Conservation (phyloP, 768 basidiomycete species). For the Termitomyces heimii region DNA sequence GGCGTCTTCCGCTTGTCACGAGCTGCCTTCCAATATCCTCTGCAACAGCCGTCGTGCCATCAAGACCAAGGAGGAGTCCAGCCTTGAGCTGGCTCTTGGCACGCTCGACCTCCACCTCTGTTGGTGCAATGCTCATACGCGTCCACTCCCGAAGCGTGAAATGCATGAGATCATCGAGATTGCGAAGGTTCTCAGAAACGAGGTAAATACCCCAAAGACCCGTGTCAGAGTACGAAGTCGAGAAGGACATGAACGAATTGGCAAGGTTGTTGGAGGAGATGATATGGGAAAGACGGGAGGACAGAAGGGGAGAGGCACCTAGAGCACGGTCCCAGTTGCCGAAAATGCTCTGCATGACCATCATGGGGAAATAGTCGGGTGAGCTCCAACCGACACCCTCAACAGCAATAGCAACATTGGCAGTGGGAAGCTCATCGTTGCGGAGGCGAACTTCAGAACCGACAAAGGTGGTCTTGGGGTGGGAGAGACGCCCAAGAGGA, state of each 20-base stretch:
- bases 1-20: slow-evolving; percentile 85
- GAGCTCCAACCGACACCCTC: slow-evolving; percentile 98
- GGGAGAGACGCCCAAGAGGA: slow-evolving; percentile 75
- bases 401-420: slow-evolving; percentile 93
- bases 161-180: slow-evolving; percentile 90
- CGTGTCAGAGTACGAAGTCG: slow-evolving; percentile 96
- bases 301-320: slow-evolving; percentile 84
- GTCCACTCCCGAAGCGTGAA: slow-evolving; percentile 96
- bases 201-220: slow-evolving; percentile 99
- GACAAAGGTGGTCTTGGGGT: slow-evolving; percentile 75
- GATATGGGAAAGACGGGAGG: slow-evolving; percentile 87
- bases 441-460: slow-evolving; percentile 95
- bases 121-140: slow-evolving; percentile 86
- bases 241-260: slow-evolving; percentile 99
- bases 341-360: slow-evolving; percentile 95
- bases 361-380: slow-evolving; percentile 99
- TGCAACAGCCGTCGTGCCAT: slow-evolving; percentile 94
- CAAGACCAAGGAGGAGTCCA: slow-evolving; percentile 79
- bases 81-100: slow-evolving; percentile 99
- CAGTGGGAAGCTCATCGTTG: slow-evolving; percentile 84
- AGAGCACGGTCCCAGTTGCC: slow-evolving; percentile 99
- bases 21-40: slow-evolving; percentile 99
- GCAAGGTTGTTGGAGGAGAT: slow-evolving; percentile 92
- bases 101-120: slow-evolving; percentile 85
- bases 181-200: slow-evolving; percentile 89